Conservation (phyloP, 805 yeast species). For the Komagataella pastoris region DNA sequence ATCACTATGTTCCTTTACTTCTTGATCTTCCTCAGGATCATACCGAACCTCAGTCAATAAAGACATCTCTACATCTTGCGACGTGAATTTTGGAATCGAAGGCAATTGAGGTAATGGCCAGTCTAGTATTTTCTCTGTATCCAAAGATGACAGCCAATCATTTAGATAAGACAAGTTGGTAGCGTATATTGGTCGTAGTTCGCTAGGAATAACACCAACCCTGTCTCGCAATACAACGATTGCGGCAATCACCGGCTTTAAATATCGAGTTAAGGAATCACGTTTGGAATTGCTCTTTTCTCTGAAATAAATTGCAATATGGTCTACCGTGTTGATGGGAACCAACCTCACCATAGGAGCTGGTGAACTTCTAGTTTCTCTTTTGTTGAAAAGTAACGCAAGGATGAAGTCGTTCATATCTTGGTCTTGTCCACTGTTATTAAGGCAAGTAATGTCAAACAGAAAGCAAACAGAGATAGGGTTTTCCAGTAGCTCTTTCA, state of each 20-base stretch:
- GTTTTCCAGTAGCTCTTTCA: slow-evolving; percentile 4
- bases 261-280: slow-evolving; percentile 13
- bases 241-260: slow-evolving; percentile 67
- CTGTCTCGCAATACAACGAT: slow-evolving; percentile 70
- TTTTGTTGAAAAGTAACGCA: slow-evolving; percentile 3
- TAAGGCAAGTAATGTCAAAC: slow-evolving; percentile 16
- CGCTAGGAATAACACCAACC: slow-evolving; percentile 75
- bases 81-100: slow-evolving; percentile 43
- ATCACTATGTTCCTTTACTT: background rate
- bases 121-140: slow-evolving; percentile 13
- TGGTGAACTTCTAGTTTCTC: slow-evolving; percentile 1
- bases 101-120: slow-evolving; percentile 81
- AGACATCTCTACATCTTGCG: slow-evolving; percentile 71
- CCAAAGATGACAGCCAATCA: slow-evolving; percentile 40
- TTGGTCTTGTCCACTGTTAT: background rate
- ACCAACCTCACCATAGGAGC: slow-evolving; percentile 58
- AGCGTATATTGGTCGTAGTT: slow-evolving; percentile 59
- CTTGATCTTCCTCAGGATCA: slow-evolving; percentile 28
- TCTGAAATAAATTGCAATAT: slow-evolving; percentile 44
- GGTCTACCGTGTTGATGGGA: slow-evolving; percentile 76
- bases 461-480: slow-evolving; percentile 15
- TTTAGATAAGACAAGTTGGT: slow-evolving; percentile 49
- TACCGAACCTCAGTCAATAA: slow-evolving; percentile 62
- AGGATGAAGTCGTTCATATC: slow-evolving; percentile 7
- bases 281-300: slow-evolving; percentile 18